Evolutionary conservation across 768 basidiomycete species (phyloP).

Genomic region (Hirschioporus abietinus): DNA sequence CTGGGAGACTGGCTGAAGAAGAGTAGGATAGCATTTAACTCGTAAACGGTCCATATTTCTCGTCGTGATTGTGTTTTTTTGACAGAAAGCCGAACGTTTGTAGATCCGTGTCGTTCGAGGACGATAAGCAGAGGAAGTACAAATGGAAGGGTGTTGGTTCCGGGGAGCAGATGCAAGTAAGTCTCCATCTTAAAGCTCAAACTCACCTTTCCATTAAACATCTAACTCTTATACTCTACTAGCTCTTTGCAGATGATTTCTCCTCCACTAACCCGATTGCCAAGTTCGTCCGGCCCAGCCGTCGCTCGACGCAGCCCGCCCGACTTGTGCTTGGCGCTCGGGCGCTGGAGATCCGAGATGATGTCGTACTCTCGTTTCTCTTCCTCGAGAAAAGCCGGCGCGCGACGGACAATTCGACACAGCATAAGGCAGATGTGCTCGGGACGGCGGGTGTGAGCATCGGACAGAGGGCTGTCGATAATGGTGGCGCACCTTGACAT

Average conservation of each 20-base stretch:
- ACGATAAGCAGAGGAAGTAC: constrained; percentile 28
- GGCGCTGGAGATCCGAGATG: constrained; percentile 31
- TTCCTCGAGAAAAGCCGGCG: constrained; percentile 37
- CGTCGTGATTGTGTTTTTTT: background rate
- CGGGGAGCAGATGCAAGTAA: constrained; percentile 31
- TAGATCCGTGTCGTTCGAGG: constrained; percentile 34
- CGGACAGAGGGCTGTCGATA: background rate
- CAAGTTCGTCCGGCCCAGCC: constrained; percentile 28
- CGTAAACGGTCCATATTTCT: constrained; percentile 22
- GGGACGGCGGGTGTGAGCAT: background rate
- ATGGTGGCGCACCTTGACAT: background rate
- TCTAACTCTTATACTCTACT: background rate
- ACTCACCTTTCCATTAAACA: background rate
- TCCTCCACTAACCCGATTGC: constrained; percentile 30
- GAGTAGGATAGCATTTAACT: constrained; percentile 34
- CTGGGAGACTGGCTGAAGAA: constrained; percentile 35
- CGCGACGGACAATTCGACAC: constrained; percentile 23
- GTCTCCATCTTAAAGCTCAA: constrained; percentile 1
- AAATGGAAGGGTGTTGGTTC: constrained; percentile 38
- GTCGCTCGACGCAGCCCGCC: constrained; percentile 22
- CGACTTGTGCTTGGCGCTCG: constrained; percentile 27
- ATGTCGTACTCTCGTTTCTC: constrained; percentile 35
- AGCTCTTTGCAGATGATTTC: constrained; percentile 33
- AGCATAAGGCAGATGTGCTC: constrained; percentile 16
- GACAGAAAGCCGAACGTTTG: background rate